A percentile compares a stretch with the other conserved stretches of the same genome.
Conservation (phyloP, 2,329 filamentous ascomycete genomes). For the Colletotrichum salicis region DNA sequence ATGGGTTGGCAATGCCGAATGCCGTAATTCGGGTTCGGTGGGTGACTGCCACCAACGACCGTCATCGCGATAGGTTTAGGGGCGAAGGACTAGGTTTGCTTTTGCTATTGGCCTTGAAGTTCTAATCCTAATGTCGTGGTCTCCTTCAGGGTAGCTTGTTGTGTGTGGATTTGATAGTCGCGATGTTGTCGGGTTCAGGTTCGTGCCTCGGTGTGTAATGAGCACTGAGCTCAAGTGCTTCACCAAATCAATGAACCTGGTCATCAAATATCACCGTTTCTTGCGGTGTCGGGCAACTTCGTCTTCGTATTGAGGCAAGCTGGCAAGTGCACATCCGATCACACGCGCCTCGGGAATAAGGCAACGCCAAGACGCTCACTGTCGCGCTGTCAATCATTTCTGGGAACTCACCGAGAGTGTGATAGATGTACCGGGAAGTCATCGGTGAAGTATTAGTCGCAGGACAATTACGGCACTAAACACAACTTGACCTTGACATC, state of each 20-base stretch:
- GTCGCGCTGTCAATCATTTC: too few relatives aligned
- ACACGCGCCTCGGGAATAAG: too few relatives aligned
- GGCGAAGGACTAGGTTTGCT: neutral
- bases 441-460: too few relatives aligned
- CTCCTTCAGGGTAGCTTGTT: too few relatives aligned
- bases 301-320: neutral
- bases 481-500: constrained; percentile 54
- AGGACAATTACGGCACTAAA: too few relatives aligned
- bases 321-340: too few relatives aligned
- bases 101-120: neutral
- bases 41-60: too few relatives aligned
- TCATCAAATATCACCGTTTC: neutral
- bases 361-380: too few relatives aligned
- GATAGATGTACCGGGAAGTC: too few relatives aligned
- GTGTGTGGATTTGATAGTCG: neutral
- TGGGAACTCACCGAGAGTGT: too few relatives aligned
- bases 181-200: neutral
- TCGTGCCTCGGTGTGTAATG: neutral
- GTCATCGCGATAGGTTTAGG: neutral
- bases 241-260: neutral
- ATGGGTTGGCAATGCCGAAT: neutral
- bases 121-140: neutral
- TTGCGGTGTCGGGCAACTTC: neutral
- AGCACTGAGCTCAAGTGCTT: neutral
- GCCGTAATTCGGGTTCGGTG: neutral